Conservation (phyloP, 306 rosid genomes). For the Pueraria montana region DNA sequence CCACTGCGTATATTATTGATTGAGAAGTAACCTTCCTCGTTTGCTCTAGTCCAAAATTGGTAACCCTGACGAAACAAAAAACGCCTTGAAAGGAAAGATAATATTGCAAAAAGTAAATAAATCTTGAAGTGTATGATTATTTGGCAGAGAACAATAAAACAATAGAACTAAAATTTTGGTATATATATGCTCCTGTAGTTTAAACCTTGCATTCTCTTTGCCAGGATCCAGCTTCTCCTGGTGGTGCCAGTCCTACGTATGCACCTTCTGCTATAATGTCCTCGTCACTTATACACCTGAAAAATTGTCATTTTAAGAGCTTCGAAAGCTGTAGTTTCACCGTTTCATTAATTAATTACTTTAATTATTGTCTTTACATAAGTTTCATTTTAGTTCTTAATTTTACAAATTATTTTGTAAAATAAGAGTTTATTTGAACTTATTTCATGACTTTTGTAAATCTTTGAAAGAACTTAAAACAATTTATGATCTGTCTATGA, state of each 20-base stretch:
- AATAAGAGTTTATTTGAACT: too few relatives aligned
- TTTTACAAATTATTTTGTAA: too few relatives aligned
- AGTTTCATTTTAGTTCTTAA: background rate
- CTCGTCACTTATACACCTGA: slow-evolving; percentile 61
- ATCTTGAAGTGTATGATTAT: background rate
- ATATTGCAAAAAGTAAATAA: background rate
- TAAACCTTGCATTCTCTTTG: slow-evolving; percentile 83
- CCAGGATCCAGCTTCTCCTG: slow-evolving; percentile 88
- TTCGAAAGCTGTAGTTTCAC: too few relatives aligned
- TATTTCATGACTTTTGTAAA: too few relatives aligned
- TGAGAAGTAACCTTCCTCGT: slow-evolving; percentile 67
- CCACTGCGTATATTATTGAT: slow-evolving; percentile 65
- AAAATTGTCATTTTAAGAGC: too few relatives aligned
- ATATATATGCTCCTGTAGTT: too few relatives aligned
- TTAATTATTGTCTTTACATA: too few relatives aligned
- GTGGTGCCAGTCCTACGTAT: slow-evolving; percentile 77
- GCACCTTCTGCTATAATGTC: slow-evolving; percentile 61
- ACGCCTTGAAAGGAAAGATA: background rate
- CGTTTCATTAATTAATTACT: too few relatives aligned
- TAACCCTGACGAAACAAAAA: slow-evolving; percentile 70
- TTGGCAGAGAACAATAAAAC: background rate
- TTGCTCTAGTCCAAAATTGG: slow-evolving; percentile 82
- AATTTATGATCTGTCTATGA: too few relatives aligned
- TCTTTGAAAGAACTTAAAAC: too few relatives aligned
- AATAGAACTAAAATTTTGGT: background rate